Percentiles rank a stretch among this genome's conserved stretches.
phyloP scores from a whole-genome alignment of 257 asterid genomes.

The Jacaranda copaia region DNA sequence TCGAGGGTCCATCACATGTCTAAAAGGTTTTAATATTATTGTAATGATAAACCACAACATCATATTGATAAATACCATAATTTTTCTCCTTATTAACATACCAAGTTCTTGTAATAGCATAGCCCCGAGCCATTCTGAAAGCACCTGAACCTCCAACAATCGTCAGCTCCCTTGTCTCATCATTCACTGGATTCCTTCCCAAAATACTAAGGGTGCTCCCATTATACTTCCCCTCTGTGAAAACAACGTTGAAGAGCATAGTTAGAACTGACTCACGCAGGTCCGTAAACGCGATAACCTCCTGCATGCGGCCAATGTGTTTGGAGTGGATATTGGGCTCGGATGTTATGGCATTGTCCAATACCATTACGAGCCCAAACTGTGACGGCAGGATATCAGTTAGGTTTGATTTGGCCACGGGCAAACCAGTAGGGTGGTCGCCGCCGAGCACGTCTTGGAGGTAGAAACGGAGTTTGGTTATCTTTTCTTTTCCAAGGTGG shows the following conservation, averaged over 20 bases:
- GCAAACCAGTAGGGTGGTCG: constrained; percentile 28
- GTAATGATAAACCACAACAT: constrained; percentile 15
- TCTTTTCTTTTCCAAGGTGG: no score
- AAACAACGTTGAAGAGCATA: constrained; percentile 39
- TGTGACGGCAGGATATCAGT: constrained; percentile 27
- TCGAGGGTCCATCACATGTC: no score
- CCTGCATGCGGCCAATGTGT: constrained; percentile 51
- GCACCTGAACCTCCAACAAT: constrained; percentile 50
- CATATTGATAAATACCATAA: constrained; percentile 31
- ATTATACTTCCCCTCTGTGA: constrained; percentile 36
- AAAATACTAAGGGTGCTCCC: constrained; percentile 45
- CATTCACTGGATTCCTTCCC: constrained; percentile 38
- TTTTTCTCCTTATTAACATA: background rate
- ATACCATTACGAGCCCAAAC: constrained; percentile 26
- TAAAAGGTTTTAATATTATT: no score
- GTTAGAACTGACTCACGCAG: constrained; percentile 31
- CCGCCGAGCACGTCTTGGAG: constrained; percentile 42
- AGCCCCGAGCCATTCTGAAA: constrained; percentile 47
- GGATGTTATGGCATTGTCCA: constrained; percentile 40
- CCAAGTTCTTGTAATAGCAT: constrained; percentile 26
- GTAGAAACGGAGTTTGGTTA: no score
- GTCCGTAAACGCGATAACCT: constrained; percentile 39
- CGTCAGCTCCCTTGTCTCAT: constrained; percentile 31
- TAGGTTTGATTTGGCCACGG: constrained; percentile 29
- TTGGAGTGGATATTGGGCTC: constrained; percentile 36